Base-by-base conservation (phyloP, 768 basidiomycete genomes). In the Thelephora ganbajun region DNA sequence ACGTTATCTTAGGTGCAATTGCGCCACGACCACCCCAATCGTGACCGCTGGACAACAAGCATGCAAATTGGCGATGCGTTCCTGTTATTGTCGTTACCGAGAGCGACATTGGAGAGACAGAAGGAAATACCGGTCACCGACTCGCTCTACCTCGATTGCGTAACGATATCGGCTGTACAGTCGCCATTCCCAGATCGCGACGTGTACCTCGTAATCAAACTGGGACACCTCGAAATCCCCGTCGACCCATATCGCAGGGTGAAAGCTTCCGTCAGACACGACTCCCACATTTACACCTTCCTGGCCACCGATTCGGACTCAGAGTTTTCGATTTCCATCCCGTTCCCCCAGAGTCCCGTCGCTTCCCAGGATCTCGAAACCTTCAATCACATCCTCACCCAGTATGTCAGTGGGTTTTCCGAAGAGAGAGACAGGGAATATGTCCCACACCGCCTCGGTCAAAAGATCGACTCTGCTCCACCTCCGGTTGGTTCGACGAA, bases 381-480 rank as follows among this genome's bases (percentile, higher is more conserved):
- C 0, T 76, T 87, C 47, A 81, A 87, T 54, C 70, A 76, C 20
- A 70, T 86, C 33, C 56, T 87, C 5, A 60, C 71, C 12, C 83
- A 86, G 55, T 86, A 87, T 59, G 76, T 66, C 13, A 70, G 74
- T 7, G 64, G 74, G 30, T 62, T 63, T 36, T 59, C 64, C 46
- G 22, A 44, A 52, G 19, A 48, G 22, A 37, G 33, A 18, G 36
- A 48, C 11, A 23, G 33, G 13, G 6, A 30, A 6, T 33, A 43
- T 2, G 41, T 41, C 22, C 44, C 41, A 44, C n/a, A 4, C 39
- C 23, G 34, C n/a, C 35, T 30, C 11, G 49, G 22, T 16, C 39
- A 54, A 11, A n/a, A 49, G 41, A 35, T 9, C 35, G 13, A 13
- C 35, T 46, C 35, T 43, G 47, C 44, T 53, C 53, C 48, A 50